A percentile compares a stretch with the other conserved stretches of the same genome.
Conservation (phyloP, 1,139 yeast species). For the Diutina pseudorugosa region DNA sequence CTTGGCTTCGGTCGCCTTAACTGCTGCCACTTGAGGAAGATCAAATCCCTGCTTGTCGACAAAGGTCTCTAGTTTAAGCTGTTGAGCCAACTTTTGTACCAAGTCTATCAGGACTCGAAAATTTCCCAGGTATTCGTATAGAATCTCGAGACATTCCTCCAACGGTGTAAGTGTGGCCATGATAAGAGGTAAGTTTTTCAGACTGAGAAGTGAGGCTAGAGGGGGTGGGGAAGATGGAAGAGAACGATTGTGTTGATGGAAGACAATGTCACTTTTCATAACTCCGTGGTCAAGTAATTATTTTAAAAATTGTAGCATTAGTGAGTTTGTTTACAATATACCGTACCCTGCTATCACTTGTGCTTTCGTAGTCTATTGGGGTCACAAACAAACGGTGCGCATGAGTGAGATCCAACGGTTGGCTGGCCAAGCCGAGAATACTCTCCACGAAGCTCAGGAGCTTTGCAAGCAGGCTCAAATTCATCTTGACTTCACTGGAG, state of each 20-base stretch:
- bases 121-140: constrained; percentile 21
- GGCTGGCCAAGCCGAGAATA: constrained; percentile 3
- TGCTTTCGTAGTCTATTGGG: background rate
- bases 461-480: background rate
- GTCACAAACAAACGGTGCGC: background rate
- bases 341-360: background rate
- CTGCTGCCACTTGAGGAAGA: constrained; percentile 14
- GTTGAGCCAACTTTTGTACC: constrained; percentile 29
- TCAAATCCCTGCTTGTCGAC: constrained; percentile 15
- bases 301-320: too few relatives aligned
- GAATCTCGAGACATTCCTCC: constrained; percentile 17
- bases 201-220: background rate
- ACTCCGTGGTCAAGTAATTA: too few relatives aligned
- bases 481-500: background rate
- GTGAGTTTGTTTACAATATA: background rate
- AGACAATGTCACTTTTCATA: too few relatives aligned
- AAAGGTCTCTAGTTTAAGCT: constrained; percentile 30
- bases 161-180: background rate
- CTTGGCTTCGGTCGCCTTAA: constrained; percentile 9
- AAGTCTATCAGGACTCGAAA: constrained; percentile 27
- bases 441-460: background rate
- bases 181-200: background rate
- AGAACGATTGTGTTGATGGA: too few relatives aligned
- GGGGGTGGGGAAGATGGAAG: background rate
- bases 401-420: constrained; percentile 1